Evolutionary conservation across 495 filamentous ascomycete species (phyloP).

Genomic region (Aspergillus leporis): DNA sequence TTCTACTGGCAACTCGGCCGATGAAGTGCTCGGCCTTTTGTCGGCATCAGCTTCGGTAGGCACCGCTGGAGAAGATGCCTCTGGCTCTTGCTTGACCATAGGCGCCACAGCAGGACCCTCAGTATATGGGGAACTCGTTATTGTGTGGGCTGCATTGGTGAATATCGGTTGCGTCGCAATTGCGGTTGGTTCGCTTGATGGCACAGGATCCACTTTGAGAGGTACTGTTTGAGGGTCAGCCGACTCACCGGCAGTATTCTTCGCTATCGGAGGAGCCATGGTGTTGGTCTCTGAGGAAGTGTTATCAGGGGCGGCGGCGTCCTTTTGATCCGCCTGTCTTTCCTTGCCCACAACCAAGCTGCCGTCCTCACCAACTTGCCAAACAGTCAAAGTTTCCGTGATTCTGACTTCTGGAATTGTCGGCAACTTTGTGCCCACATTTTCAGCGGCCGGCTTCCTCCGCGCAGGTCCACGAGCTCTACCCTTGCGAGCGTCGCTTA

Average conservation of each 20-base stretch:
- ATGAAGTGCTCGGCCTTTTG: conserved; percentile 3
- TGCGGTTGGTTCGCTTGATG: not conserved
- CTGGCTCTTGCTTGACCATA: conserved; percentile 13
- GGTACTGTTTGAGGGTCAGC: conserved; percentile 31
- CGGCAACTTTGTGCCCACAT: conserved; percentile 29
- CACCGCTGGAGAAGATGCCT: not conserved
- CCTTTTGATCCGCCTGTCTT: conserved; percentile 22
- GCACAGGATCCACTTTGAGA: conserved; percentile 5
- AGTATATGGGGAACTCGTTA: conserved; percentile 11
- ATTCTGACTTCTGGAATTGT: conserved; percentile 48
- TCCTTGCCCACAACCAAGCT: conserved; percentile 39
- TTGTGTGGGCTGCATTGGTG: conserved; percentile 8
- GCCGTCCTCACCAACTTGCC: conserved; percentile 50
- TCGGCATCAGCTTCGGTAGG: not conserved
- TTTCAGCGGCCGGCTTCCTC: conserved; percentile 61
- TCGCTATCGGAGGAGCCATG: conserved; percentile 42
- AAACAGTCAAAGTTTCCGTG: conserved; percentile 51
- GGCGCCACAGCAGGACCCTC: conserved; percentile 8
- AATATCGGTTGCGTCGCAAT: conserved; percentile 1
- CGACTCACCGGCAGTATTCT: conserved; percentile 59
- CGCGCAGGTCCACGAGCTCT: conserved; percentile 85
- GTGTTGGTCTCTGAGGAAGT: conserved; percentile 25
- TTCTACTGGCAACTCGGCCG: conserved; percentile 22
- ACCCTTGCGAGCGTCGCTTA: conserved; percentile 85
- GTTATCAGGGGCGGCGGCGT: conserved; percentile 31